A percentile compares a stretch with the other conserved stretches of the same genome.
These are phyloP conservation scores for Flaveria trinervia DNA, from an alignment of 129 eudicot genomes.

Conservation along the genomic window DNA sequence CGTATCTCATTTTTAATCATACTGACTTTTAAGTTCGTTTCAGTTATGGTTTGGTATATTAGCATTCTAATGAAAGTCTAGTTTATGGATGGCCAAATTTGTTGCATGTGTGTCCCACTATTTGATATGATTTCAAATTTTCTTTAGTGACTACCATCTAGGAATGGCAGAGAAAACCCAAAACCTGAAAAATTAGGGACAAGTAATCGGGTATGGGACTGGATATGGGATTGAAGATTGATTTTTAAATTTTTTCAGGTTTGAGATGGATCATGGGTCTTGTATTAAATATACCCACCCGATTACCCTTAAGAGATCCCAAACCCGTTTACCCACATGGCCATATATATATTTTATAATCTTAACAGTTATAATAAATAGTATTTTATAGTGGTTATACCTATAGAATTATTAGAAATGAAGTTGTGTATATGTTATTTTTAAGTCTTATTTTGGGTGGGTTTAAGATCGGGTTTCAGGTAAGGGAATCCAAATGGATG, in stretches of 20 bases:
- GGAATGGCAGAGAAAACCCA: neutral
- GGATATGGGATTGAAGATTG: neutral
- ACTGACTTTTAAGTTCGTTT: neutral
- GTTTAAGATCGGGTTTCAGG: neutral
- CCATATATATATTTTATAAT: neutral
- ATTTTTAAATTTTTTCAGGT: neutral
- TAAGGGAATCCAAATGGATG: neutral
- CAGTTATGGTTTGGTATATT: neutral
- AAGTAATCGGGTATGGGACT: neutral
- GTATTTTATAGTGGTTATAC: neutral
- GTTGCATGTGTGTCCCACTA: neutral
- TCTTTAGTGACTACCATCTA: neutral
- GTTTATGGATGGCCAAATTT: neutral
- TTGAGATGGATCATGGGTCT: neutral
- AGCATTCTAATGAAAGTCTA: constrained; percentile 7
- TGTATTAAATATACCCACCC: neutral
- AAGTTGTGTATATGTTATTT: neutral
- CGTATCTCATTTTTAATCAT: constrained; percentile 38
- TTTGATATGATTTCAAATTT: neutral
- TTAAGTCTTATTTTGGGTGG: neutral
- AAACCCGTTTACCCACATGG: neutral
- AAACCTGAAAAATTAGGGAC: neutral
- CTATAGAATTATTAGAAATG: neutral
- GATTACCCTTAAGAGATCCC: neutral
- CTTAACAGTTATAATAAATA: neutral